A percentile compares a stretch with the other conserved stretches of the same genome.
Conservation (phyloP, 2,329 filamentous ascomycete genomes). For the Pseudogymnoascus sp. region DNA sequence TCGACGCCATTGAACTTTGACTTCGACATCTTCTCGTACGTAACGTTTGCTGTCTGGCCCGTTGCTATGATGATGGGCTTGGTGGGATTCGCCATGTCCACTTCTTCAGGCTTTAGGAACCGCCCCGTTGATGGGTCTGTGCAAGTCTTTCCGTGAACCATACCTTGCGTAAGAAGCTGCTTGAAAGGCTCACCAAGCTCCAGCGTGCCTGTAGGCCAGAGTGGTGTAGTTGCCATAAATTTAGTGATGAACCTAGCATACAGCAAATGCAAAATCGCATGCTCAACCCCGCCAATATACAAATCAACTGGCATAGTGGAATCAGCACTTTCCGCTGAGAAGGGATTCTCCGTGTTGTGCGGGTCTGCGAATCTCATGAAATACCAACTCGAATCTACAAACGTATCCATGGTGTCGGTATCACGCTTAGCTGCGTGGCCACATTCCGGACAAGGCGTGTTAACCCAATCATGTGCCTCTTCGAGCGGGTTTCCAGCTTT, state of each 20-base stretch:
- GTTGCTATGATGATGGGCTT: conserved; percentile 57
- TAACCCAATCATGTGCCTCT: conserved; percentile 63
- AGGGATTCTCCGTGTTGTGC: conserved; percentile 52
- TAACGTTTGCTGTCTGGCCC: conserved; percentile 51
- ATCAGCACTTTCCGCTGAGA: conserved; percentile 53
- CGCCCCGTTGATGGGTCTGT: conserved; percentile 66
- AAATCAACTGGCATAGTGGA: conserved; percentile 66
- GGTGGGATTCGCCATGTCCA: conserved; percentile 53
- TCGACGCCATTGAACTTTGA: conserved; percentile 91
- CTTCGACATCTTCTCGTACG: conserved; percentile 91
- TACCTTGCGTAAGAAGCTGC: conserved; percentile 78
- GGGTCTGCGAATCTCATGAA: conserved; percentile 74
- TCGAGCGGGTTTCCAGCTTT: conserved; percentile 73
- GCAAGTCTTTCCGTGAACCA: conserved; percentile 86
- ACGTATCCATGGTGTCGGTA: conserved; percentile 94
- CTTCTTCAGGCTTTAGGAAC: conserved; percentile 69
- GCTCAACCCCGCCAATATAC: conserved; percentile 86
- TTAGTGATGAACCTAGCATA: conserved; percentile 90
- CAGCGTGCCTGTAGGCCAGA: conserved; percentile 39
- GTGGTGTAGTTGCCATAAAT: conserved; percentile 56
- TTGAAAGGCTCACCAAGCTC: conserved; percentile 65
- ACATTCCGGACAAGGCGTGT: conserved; percentile 70
- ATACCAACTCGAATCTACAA: conserved; percentile 94
- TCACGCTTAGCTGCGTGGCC: conserved; percentile 65
- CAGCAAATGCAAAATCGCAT: conserved; percentile 82